A percentile compares a stretch with the other conserved stretches of the same genome.
phyloP scores from a whole-genome alignment of 768 basidiomycete species.

The Suillus spraguei region DNA sequence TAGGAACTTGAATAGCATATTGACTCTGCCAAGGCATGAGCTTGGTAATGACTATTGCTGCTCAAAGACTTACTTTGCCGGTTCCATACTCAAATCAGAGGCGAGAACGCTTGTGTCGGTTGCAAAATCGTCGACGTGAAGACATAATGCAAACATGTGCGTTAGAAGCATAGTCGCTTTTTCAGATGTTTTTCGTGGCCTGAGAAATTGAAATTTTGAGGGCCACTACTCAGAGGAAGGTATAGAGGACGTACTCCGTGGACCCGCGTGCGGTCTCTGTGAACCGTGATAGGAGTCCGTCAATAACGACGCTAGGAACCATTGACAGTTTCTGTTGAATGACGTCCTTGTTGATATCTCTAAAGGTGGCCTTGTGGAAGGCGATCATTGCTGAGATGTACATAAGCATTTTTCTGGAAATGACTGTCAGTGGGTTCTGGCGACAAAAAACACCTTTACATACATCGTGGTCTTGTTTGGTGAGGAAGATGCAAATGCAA shows the following conservation, averaged over 20 bases:
- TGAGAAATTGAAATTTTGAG: slow-evolving; percentile 25
- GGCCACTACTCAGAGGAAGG: not conserved
- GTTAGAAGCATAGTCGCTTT: slow-evolving; percentile 74
- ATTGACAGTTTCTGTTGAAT: slow-evolving; percentile 57
- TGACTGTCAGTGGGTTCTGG: slow-evolving; percentile 8
- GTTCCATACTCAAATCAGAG: slow-evolving; percentile 68
- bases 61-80: slow-evolving; percentile 55
- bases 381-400: slow-evolving; percentile 85
- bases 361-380: slow-evolving; percentile 53
- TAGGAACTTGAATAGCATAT: slow-evolving; percentile 73
- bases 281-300: slow-evolving; percentile 78
- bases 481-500: slow-evolving; percentile 41
- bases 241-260: slow-evolving; percentile 49
- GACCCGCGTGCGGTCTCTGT: slow-evolving; percentile 74
- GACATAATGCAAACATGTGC: slow-evolving; percentile 79
- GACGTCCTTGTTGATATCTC: slow-evolving; percentile 49
- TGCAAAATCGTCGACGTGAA: slow-evolving; percentile 77
- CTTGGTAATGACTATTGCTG: slow-evolving; percentile 10
- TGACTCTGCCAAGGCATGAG: slow-evolving; percentile 45
- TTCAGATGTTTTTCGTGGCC: slow-evolving; percentile 59
- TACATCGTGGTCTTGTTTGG: slow-evolving; percentile 66
- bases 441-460: slow-evolving; percentile 27
- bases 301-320: slow-evolving; percentile 67
- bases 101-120: slow-evolving; percentile 71
- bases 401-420: slow-evolving; percentile 65